phyloP scores from a whole-genome alignment of 2,329 filamentous ascomycete genomes.

The Colletotrichum shisoi region DNA sequence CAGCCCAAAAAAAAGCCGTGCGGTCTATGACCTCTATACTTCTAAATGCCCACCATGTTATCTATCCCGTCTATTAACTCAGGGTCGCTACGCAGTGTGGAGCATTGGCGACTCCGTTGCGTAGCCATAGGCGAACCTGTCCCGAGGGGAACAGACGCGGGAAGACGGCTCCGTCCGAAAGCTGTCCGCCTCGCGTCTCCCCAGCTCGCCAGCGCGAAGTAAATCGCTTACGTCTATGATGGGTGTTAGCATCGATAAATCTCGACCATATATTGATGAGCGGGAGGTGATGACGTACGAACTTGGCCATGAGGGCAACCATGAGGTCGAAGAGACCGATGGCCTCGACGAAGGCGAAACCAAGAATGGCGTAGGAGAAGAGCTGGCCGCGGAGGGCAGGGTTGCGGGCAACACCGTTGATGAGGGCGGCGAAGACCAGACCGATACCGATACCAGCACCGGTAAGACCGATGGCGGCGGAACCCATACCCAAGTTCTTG shows the following conservation, averaged over 20 bases:
- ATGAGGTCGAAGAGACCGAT: conserved; percentile 89
- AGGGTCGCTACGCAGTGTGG: conserved; percentile 27
- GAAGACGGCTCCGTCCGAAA: conserved; percentile 31
- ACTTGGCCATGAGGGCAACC: conserved; percentile 94
- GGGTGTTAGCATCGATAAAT: conserved; percentile 6
- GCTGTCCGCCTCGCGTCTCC: conserved; percentile 17
- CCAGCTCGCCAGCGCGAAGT: conserved; percentile 38
- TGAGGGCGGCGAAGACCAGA: conserved; percentile 89
- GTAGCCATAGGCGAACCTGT: conserved; percentile 36
- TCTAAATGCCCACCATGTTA: conserved; percentile 38
- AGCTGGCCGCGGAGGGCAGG: conserved; percentile 93
- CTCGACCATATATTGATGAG: neutral
- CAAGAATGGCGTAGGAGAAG: conserved; percentile 94
- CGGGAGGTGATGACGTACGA: conserved; percentile 62
- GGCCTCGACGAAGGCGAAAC: conserved; percentile 94
- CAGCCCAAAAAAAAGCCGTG: conserved; percentile 26
- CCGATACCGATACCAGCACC: conserved; percentile 95
- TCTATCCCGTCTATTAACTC: conserved; percentile 39
- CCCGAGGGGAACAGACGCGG: conserved; percentile 13
- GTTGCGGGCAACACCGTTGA: conserved; percentile 92
- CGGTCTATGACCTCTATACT: conserved; percentile 38
- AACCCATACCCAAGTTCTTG: conserved; percentile 89
- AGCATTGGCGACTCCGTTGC: conserved; percentile 21
- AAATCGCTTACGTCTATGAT: conserved; percentile 38
- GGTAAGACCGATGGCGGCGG: conserved; percentile 89